Conservation (phyloP, 768 basidiomycete genomes). For the Dioszegia aurantiaca region DNA sequence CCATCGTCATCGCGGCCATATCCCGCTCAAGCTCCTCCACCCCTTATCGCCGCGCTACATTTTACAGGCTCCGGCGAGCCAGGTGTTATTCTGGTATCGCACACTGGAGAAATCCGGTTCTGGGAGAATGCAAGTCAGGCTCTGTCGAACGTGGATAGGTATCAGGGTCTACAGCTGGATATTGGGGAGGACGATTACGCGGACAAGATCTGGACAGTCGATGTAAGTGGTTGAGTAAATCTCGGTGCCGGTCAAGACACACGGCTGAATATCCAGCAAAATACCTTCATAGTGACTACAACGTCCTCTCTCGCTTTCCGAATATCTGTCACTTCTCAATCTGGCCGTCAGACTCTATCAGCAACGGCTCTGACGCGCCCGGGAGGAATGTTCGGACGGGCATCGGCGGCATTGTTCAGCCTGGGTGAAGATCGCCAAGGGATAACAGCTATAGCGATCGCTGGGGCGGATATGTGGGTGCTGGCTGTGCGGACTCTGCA, state of each 20-base stretch:
- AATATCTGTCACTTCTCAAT: conserved; percentile 36
- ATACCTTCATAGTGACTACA: conserved; percentile 47
- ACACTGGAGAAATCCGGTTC: conserved; percentile 69
- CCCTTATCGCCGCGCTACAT: conserved; percentile 42
- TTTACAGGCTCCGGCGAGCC: conserved; percentile 68
- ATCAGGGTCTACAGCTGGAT: conserved; percentile 28
- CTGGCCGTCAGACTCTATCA: conserved; percentile 40
- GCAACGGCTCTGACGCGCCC: conserved; percentile 37
- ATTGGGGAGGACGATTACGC: conserved; percentile 43
- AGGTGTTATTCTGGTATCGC: conserved; percentile 74
- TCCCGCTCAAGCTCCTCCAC: conserved; percentile 20
- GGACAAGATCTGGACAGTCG: conserved; percentile 32
- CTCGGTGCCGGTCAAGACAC: conserved; percentile 2
- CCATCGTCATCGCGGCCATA: conserved; percentile 25
- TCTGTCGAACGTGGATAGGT: conserved; percentile 51
- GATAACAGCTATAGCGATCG: conserved; percentile 29
- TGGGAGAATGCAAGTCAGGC: conserved; percentile 71
- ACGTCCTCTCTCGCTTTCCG: conserved; percentile 41
- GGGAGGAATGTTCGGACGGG: conserved; percentile 46
- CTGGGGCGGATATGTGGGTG: conserved; percentile 27
- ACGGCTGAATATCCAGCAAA: conserved; percentile 25
- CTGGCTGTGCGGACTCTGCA: conserved; percentile 22
- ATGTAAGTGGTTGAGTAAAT: conserved; percentile 34
- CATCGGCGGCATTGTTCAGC: conserved; percentile 43
- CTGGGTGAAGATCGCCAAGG: conserved; percentile 27